A percentile compares a stretch with the other conserved stretches of the same genome.
These are phyloP conservation scores for Musa balbisiana DNA, from an alignment of 202 grass and related monocot species.

Conservation along the genomic window DNA sequence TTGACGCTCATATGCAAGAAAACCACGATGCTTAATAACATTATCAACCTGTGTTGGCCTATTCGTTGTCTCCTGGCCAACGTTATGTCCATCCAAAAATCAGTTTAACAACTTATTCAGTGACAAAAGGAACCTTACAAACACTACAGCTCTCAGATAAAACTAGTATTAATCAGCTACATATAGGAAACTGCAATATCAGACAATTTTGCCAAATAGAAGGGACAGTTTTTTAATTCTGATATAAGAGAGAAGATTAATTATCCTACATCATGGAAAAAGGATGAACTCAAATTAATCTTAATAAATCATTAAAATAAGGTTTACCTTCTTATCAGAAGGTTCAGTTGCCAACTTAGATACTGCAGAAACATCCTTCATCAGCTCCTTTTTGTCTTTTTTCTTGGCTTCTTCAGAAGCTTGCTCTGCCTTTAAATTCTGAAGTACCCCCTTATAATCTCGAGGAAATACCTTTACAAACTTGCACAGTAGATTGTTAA, in stretches of 20 bases:
- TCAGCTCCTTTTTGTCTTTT: constrained; percentile 20
- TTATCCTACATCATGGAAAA: background rate
- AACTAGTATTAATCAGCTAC: background rate
- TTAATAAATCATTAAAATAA: background rate
- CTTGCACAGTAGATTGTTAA: constrained; percentile 57
- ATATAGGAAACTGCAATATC: background rate
- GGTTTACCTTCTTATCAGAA: constrained; percentile 50
- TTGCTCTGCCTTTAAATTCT: constrained; percentile 44
- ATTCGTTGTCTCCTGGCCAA: constrained; percentile 14
- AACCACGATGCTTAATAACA: constrained; percentile 68
- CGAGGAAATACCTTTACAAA: constrained; percentile 91
- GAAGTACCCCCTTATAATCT: constrained; percentile 79
- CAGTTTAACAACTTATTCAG: background rate
- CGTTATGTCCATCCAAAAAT: constrained; percentile 44
- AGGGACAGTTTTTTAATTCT: background rate
- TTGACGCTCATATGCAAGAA: constrained; percentile 75
- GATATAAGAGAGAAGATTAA: background rate
- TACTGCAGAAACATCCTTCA: constrained; percentile 30
- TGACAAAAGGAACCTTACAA: background rate
- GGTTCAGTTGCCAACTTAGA: constrained; percentile 39
- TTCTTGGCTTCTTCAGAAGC: constrained; percentile 27
- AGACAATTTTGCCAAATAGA: background rate
- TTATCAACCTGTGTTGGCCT: constrained; percentile 60
- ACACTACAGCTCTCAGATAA: background rate
- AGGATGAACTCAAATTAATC: background rate